Evolutionary conservation across 805 yeast species (phyloP), one percentile per base, ranked within the genome.

Genomic region (Nakazawaea wickerhamii): DNA sequence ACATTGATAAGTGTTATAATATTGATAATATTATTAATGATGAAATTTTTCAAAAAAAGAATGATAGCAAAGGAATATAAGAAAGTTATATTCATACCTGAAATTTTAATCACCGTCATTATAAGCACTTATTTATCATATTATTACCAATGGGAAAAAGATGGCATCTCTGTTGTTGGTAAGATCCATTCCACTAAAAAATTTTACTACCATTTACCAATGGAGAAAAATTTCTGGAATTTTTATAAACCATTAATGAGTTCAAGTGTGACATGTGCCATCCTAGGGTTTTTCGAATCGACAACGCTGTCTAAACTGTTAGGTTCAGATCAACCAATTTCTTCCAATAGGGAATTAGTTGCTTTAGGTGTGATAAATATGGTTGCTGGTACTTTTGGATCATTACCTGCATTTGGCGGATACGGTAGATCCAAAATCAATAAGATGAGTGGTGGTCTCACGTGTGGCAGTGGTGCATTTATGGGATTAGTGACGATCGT

Each of bases 371-470:
- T 75, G 11, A 77, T 84, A 43, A 91, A 90, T 51, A 46, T 88
- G 2, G 62, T 73, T 0, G 80, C 81, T 0, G 73, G 87, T 3
- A 43, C 58, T 8, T 58, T 78, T 42, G 84, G 86, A 33, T 84
- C 89, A 0, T 65, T 91, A 13, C 97, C 99, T 0, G 78, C 95
- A 0, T 90, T 90, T 69, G 99, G 98, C 8, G 98, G 98, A 0
- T 91, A 90, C 56, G 98, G 96, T 2, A 73, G 98, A 54, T 84
- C 95, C 14, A 89, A 85, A 54, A 81, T 91, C 45, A 91, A 91
- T 63, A 84, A 90, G 1, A 66, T 88, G 40, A 79, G 89, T 11
- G 96, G 96, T 4, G 98, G 95, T 0, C 77, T 77, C 49, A 85
- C 96, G 0, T 90, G 90, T 9, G 67, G 82, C 57, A 75, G 93